Base-by-base conservation (phyloP, 345 rosid species). In the Angophora floribunda region DNA sequence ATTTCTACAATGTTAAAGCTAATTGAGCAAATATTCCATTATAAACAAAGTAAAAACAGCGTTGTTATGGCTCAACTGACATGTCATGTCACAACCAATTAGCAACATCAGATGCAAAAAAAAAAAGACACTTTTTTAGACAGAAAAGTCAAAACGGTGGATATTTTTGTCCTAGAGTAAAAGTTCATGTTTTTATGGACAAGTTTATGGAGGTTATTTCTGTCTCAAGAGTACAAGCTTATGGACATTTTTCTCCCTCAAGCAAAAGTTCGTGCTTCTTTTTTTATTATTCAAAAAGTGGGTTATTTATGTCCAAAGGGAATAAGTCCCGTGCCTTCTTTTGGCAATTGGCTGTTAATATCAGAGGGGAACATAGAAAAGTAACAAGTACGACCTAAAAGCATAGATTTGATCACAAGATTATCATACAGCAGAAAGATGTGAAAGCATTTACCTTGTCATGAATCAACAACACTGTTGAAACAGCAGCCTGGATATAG, bases 381-480 rank as follows among this genome's bases (percentile, higher is more conserved):
- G 45, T 75, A 75, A 41, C 14, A 19, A 75, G 26, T 41, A 75
- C 49, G 6, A 8, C 49, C 70, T 75, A 75, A 12, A 75, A 17
- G 49, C 24, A 75, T 6, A 8, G 49, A 75, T 41, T 75, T 75
- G 26, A 41, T 19, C 7, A 75, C 21, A 75, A 36, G 82, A 14
- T 75, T 75, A 17, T 57, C 45, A 59, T 17, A 80, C 30, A 52
- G 47, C 75, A 61, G 63, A 47, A 86, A 88, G 59, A 55, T 61
- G 10, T 82, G 10, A 53, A 32, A 16, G 85, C 89, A 87, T 86
- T 65, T 91, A 97, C 99, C 98, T 95, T 92, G 85, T 96, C 97
- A 90, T 98, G 92, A 90, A 98, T 96, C 91, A 92, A 92, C 90
- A 93, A 55, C 47, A 95, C 95, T 24, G 99, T 95, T 92, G 98